These are phyloP conservation scores for Rhynchosporium agropyri DNA, from an alignment of 2,329 filamentous ascomycete species.

Conservation along the genomic window DNA sequence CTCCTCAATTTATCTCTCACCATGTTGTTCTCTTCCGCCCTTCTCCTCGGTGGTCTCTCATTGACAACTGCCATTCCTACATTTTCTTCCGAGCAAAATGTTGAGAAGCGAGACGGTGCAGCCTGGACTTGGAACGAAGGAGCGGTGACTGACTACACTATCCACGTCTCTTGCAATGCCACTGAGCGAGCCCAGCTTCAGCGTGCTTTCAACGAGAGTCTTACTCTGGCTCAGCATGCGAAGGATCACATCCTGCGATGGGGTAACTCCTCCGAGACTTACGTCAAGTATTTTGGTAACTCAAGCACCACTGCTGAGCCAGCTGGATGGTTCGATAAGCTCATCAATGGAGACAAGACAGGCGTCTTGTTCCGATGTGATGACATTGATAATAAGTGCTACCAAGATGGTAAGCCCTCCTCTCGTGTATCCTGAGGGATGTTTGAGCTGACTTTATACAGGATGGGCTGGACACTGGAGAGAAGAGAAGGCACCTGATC, in stretches of 20 bases:
- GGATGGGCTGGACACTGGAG: slow-evolving; percentile 71
- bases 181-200: slow-evolving; percentile 60
- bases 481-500: slow-evolving; percentile 62
- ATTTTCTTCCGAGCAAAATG: background rate
- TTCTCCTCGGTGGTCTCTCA: slow-evolving; percentile 12
- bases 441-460: slow-evolving; percentile 39
- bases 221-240: slow-evolving; percentile 61
- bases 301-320: slow-evolving; percentile 55
- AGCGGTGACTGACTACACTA: slow-evolving; percentile 45
- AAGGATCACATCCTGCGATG: slow-evolving; percentile 53
- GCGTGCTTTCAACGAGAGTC: slow-evolving; percentile 59
- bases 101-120: slow-evolving; percentile 7
- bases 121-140: slow-evolving; percentile 22
- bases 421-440: background rate
- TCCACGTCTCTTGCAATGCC: slow-evolving; percentile 68
- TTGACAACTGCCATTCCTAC: slow-evolving; percentile 16
- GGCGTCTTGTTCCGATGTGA: slow-evolving; percentile 68
- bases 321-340: slow-evolving; percentile 63
- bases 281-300: slow-evolving; percentile 68
- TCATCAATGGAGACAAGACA: slow-evolving; percentile 59
- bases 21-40: slow-evolving; percentile 12
- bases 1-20: background rate
- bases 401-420: slow-evolving; percentile 46
- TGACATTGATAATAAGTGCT: slow-evolving; percentile 67
- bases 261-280: slow-evolving; percentile 60